Evolutionary conservation across 2,329 filamentous ascomycete genomes (phyloP).

Genomic region (Xylariales sp.): DNA sequence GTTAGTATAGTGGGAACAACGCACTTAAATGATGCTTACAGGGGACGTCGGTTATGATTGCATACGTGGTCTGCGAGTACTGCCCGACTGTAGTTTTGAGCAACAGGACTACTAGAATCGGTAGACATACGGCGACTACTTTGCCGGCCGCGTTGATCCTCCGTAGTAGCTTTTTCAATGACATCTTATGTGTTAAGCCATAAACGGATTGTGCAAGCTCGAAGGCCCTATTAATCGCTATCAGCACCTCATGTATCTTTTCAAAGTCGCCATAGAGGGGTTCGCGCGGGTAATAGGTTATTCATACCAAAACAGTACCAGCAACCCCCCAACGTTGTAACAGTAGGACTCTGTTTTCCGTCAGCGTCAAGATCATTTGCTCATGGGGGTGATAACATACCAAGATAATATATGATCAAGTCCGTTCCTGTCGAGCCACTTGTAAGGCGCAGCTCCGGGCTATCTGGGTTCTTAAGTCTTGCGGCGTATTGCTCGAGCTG

Average conservation of each 20-base stretch:
- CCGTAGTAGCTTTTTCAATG: conserved; percentile 11
- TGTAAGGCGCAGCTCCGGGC: conserved; percentile 17
- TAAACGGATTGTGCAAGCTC: conserved; percentile 18
- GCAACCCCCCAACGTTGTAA: conserved; percentile 19
- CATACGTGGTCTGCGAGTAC: conserved; percentile 11
- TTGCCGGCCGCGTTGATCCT: conserved; percentile 18
- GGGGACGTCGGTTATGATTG: conserved; percentile 18
- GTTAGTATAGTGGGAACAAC: no score
- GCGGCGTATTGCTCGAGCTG: conserved; percentile 13
- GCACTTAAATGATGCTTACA: conserved; percentile 12
- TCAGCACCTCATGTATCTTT: not conserved
- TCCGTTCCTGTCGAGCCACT: conserved; percentile 20
- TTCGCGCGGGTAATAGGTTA: not conserved
- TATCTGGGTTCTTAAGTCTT: conserved; percentile 13
- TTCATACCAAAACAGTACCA: conserved; percentile 20
- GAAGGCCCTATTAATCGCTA: conserved; percentile 12
- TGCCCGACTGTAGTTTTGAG: conserved; percentile 14
- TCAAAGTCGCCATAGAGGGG: no score
- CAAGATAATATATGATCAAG: conserved; percentile 21
- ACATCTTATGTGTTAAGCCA: conserved; percentile 9
- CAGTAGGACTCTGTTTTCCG: conserved; percentile 16
- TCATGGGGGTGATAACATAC: conserved; percentile 10
- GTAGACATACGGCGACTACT: conserved; percentile 15
- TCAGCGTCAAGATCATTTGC: not conserved
- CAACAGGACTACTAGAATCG: conserved; percentile 15